Evolutionary conservation across 805 yeast genomes (phyloP), one percentile per base, ranked within the genome.

Genomic region (Lipomyces starkeyi): DNA sequence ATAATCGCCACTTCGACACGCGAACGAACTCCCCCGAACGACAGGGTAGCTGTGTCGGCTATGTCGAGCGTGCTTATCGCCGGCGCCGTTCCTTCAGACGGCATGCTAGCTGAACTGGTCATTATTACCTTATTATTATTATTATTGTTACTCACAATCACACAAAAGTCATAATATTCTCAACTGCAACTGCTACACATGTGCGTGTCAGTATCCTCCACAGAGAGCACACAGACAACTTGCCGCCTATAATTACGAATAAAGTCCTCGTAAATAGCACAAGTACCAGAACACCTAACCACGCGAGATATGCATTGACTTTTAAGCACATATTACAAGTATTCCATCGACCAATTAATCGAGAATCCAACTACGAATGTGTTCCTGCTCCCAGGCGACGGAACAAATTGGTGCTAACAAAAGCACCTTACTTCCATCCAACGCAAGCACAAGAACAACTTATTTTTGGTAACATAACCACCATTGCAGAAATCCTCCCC

Each of bases 391-490:
- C 62, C 71, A 64, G 67, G 64, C 69, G 69, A 56, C 66, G 35
- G 61, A 63, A 58, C 37, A 14, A 9, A 40, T 43, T 5, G 11
- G 49, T 25, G 14, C 49, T 43, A 43, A 17, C 34, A 58, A 27
- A 34, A 60, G 56, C 59, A 56, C 34, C 62, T 37, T n/a, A 32
- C n/a, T 58, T 54, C 62, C 34, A 56, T 58, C 71, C 71, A 68
- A 68, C 63, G 61, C 71, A 68, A 65, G 69, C 71, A 62, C 71
- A 65, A 62, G 71, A 61, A 61, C 37, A 40, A 53, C 25, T 60
- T 66, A 22, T 14, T 68, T 34, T 68, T 54, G 71, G 65, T 65
- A 61, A 67, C 69, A 68, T 63, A 68, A 68, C 71, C 71, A 68
- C 71, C 71, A 66, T 66, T 55, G 66, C 57, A 20, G 69, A 62